Percentiles rank a stretch among this genome's conserved stretches.
Evolutionary conservation across 1,139 yeast species (phyloP).

Genomic region (Lodderomyces theae): DNA sequence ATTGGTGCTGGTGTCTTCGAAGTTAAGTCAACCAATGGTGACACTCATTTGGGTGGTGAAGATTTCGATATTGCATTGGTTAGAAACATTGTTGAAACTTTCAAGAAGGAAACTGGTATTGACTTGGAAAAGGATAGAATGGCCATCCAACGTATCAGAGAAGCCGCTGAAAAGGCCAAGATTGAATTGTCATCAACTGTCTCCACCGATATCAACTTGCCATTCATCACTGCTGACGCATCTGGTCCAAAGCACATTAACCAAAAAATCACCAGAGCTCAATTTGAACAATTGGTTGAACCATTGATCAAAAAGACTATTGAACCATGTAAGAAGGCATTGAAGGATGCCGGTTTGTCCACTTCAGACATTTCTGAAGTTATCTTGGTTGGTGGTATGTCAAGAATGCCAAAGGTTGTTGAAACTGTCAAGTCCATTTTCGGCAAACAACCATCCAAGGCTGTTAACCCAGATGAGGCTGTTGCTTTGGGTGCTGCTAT

Average conservation of each 20-base stretch:
- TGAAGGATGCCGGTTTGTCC: slow-evolving; percentile 89
- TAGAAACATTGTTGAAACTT: slow-evolving; percentile 84
- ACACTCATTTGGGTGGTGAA: slow-evolving; percentile 90
- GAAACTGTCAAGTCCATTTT: slow-evolving; percentile 93
- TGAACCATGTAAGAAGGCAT: slow-evolving; percentile 97
- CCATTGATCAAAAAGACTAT: slow-evolving; percentile 88
- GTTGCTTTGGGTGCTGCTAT: slow-evolving; percentile 99
- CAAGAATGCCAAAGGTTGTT: slow-evolving; percentile 99
- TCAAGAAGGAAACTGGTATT: slow-evolving; percentile 90
- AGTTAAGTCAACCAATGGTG: slow-evolving; percentile 87
- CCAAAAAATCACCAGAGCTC: slow-evolving; percentile 89
- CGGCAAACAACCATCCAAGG: slow-evolving; percentile 96
- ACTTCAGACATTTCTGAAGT: slow-evolving; percentile 92
- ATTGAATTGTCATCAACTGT: slow-evolving; percentile 94
- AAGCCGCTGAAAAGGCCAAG: slow-evolving; percentile 99
- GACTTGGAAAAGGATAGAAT: slow-evolving; percentile 90
- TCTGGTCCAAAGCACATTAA: slow-evolving; percentile 98
- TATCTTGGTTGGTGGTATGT: slow-evolving; percentile 99
- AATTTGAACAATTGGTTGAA: slow-evolving; percentile 88
- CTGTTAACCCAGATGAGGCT: slow-evolving; percentile 99
- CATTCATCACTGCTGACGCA: slow-evolving; percentile 94
- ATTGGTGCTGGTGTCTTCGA: slow-evolving; percentile 87
- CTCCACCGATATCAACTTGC: slow-evolving; percentile 92
- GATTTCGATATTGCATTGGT: slow-evolving; percentile 86
- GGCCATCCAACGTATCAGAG: slow-evolving; percentile 99